phyloP scores from a whole-genome alignment of 2,329 filamentous ascomycete species.

The Aspergillus fijiensis region DNA sequence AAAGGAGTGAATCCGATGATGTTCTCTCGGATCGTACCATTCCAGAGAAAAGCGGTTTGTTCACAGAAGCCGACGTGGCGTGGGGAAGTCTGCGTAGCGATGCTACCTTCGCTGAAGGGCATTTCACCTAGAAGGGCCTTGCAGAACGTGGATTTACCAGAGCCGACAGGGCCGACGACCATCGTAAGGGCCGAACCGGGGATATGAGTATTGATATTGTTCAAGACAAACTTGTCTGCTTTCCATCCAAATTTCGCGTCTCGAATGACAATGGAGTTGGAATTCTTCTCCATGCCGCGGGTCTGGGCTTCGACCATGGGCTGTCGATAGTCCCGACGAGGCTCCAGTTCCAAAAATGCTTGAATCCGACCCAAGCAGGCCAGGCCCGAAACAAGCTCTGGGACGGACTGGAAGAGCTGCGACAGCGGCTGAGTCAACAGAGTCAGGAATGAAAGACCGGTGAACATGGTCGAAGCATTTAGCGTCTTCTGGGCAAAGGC shows the following conservation, averaged over 20 bases:
- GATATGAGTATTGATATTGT: background rate
- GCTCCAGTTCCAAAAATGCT: background rate
- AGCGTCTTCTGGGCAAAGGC: background rate
- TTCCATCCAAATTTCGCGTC: background rate
- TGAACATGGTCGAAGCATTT: background rate
- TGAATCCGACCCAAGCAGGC: slow-evolving; percentile 1
- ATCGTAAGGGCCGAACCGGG: background rate
- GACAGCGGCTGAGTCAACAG: background rate
- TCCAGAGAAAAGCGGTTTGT: background rate
- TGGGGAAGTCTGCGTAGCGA: background rate
- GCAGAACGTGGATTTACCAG: background rate
- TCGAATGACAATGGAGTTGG: no score
- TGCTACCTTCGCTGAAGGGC: background rate
- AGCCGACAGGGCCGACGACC: background rate
- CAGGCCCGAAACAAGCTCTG: background rate
- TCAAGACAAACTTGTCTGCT: background rate
- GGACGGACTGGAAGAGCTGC: background rate
- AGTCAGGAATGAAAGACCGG: background rate
- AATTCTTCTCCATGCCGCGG: no score
- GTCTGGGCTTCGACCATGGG: background rate
- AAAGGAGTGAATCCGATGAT: background rate
- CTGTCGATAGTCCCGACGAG: background rate
- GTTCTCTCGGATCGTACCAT: background rate
- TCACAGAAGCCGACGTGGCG: background rate
- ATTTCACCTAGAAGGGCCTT: background rate